phyloP scores from a whole-genome alignment of 208 protist genomes.

The Trypanosoma theileri region DNA sequence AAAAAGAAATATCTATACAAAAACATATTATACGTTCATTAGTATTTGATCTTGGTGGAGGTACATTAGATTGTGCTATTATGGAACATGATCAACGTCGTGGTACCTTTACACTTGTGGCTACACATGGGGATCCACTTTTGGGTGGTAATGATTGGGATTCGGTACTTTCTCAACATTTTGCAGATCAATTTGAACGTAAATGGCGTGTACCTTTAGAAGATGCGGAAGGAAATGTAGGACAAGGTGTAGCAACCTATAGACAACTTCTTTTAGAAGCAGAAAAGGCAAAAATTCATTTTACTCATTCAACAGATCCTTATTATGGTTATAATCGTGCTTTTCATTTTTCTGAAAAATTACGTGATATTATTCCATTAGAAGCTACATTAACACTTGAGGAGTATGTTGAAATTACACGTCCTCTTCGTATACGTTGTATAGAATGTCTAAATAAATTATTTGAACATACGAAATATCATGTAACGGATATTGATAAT shows the following conservation, averaged over 20 bases:
- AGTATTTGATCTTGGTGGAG: conserved; percentile 91
- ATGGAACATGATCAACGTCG: conserved; percentile 80
- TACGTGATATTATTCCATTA: conserved; percentile 85
- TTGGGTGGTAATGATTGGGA: conserved; percentile 93
- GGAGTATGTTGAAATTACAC: conserved; percentile 82
- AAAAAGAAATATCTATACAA: conserved; percentile 3
- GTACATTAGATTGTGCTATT: conserved; percentile 90
- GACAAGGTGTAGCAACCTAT: conserved; percentile 69
- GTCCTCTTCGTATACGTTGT: conserved; percentile 77
- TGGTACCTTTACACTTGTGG: conserved; percentile 71
- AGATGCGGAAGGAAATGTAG: conserved; percentile 83
- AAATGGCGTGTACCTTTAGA: conserved; percentile 90
- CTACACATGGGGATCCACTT: conserved; percentile 88
- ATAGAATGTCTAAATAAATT: conserved; percentile 77
- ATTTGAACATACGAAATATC: conserved; percentile 63
- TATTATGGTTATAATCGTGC: conserved; percentile 88
- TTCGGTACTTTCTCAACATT: conserved; percentile 78
- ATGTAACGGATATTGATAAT: conserved; percentile 72
- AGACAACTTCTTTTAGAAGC: conserved; percentile 76
- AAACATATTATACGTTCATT: conserved; percentile 68
- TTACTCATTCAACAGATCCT: conserved; percentile 86
- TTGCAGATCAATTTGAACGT: conserved; percentile 73
- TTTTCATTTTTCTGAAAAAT: conserved; percentile 85
- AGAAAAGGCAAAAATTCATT: conserved; percentile 91
- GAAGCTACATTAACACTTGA: conserved; percentile 84